Base-by-base conservation (phyloP, 805 yeast genomes). In the Saturnispora kantuleensis region DNA sequence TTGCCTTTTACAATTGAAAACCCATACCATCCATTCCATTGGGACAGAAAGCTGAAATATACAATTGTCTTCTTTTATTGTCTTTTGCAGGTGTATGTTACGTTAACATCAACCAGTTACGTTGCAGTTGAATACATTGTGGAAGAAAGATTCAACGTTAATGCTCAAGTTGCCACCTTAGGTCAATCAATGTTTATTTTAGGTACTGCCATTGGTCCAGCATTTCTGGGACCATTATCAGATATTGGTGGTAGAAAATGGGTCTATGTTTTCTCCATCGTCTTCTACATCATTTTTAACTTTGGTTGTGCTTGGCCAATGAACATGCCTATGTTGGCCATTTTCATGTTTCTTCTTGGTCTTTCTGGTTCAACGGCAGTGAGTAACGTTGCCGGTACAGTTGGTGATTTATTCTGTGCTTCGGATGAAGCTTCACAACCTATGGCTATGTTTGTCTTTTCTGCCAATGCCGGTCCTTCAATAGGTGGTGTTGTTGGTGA, bases 201-300 rank as follows among this genome's bases (percentile, higher is more conserved):
- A 37, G 67, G 67, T 47, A 61, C 65, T 15, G 65, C 65, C 9
- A 47, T 62, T 40, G 67, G 67, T 13, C 66, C 66, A 15, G 64
- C 64, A 26, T 59, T 63, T 44, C 44, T 62, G 11, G 67, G 67
- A 46, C 67, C 67, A 17, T 50, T 63, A 26, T 62, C 67, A 3
- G 67, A 63, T 52, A 56, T 62, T 36, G 63, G 59, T 31, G 67
- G 67, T 38, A 53, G 67, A 51, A 63, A 63, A 51, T 62, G 66
- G 66, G 61, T 63, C 36, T 63, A 63, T 35, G 66, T 62, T 28
- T 48, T 51, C 26, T 60, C 65, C 15, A 54, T 51, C 34, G 13
- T 60, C 29, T 53, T 62, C 30, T 63, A 54, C 42, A 45, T 53
- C 9, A 46, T 62, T 32, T 58, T 60, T 48, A 59, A 59, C 45